Base-by-base conservation (phyloP, 495 filamentous ascomycete genomes). In the Podospora pseudopauciseta region DNA sequence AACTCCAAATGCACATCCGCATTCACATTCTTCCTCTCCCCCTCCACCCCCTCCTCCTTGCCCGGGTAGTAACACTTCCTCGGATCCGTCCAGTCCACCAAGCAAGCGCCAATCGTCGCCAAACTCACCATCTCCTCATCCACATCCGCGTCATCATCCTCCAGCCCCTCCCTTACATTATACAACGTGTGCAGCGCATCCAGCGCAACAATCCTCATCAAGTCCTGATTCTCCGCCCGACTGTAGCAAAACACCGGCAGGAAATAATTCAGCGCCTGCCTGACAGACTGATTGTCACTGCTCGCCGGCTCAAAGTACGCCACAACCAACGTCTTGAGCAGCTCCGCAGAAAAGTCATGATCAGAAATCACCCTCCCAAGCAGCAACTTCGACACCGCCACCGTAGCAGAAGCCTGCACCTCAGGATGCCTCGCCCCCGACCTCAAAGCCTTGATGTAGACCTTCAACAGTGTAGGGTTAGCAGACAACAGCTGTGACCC, bases 71-170 rank as follows among this genome's bases (percentile, higher is more conserved):
- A 89, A 65, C 93, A 90, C 73, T 94, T 91, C 20, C 96, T 85
- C 65, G 94, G 92, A 78, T 99, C 95, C 4, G 95, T 98, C 95
- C 95, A 99, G 75, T 99, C 95, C 1, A 92, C 86, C 2, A 99
- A 77, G 79, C 95, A 93, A 3, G 88, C 90, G 30, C 89, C 86
- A 39, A 97, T 90, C 32, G 89, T 86, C 9, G 79, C 81, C 71
- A 95, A 85, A 28, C 89, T 85, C 1, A 95, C 89, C 86, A 95
- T 96, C 72, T 92, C 86, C 62, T 93, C 90, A 23, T 88, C 88
- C 30, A 93, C 89, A 9, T 91, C 92, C 60, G 91, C 86, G 67
- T 95, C 94, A 26, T 89, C 88, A 68, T 93, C 90, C 6, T 91
- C 92, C 26, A 91, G 76, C 3, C 83, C 88, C 68, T 91, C 89